Percentiles rank a stretch among this genome's conserved stretches.
Conservation (phyloP, 2,329 filamentous ascomycete genomes). For the Cladosporium sphaerospermum region DNA sequence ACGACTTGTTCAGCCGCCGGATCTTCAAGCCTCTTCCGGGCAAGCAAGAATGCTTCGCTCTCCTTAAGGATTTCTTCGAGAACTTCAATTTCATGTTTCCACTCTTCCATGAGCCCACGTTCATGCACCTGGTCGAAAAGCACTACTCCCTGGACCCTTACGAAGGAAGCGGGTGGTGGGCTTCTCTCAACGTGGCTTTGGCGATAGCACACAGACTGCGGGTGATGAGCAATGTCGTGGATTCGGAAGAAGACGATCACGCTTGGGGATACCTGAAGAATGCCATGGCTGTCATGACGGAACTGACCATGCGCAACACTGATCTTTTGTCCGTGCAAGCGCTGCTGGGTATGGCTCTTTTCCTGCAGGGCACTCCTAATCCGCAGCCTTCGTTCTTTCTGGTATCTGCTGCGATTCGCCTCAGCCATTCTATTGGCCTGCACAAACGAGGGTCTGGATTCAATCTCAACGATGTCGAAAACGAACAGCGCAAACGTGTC, state of each 20-base stretch:
- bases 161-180: slow-evolving; percentile 96
- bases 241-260: slow-evolving; percentile 85
- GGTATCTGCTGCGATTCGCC: slow-evolving; percentile 80
- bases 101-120: slow-evolving; percentile 93
- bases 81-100: slow-evolving; percentile 99
- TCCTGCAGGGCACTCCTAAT: slow-evolving; percentile 93
- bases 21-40: slow-evolving; percentile 78
- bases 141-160: slow-evolving; percentile 93
- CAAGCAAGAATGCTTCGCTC: slow-evolving; percentile 78
- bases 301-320: slow-evolving; percentile 92
- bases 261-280: slow-evolving; percentile 97
- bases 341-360: slow-evolving; percentile 84
- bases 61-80: slow-evolving; percentile 91
- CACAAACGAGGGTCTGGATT: slow-evolving; percentile 92
- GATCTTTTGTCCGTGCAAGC: slow-evolving; percentile 93
- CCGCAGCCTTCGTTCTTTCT: slow-evolving; percentile 90
- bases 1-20: slow-evolving; percentile 79
- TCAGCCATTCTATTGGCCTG: slow-evolving; percentile 89
- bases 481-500: slow-evolving; percentile 77
- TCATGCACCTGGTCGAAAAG: slow-evolving; percentile 92
- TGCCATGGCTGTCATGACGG: slow-evolving; percentile 84
- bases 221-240: slow-evolving; percentile 90
- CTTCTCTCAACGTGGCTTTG: slow-evolving; percentile 85
- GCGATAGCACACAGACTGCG: slow-evolving; percentile 90
- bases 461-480: slow-evolving; percentile 86